A percentile compares a stretch with the other conserved stretches of the same genome.
Evolutionary conservation across 148 eudicot species (phyloP).

Genomic region (Pouteria glomerata): DNA sequence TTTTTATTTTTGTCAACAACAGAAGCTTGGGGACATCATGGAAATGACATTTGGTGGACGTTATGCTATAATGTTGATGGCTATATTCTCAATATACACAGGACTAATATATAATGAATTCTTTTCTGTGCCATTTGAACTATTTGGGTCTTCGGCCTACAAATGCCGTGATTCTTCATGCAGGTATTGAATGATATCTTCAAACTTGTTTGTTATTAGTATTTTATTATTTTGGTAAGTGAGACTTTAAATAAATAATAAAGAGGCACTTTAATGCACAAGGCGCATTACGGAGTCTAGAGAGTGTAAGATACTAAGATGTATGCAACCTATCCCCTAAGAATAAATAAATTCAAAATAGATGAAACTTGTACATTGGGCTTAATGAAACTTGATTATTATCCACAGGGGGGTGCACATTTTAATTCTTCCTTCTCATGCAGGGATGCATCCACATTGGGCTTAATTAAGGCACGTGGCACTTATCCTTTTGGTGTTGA

Average conservation of each 20-base stretch:
- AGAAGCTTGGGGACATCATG: slow-evolving; percentile 96
- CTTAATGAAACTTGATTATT: too few species aligned
- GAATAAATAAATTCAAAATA: too few species aligned
- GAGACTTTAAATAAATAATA: too few species aligned
- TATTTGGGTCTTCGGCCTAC: slow-evolving; percentile 81
- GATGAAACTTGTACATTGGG: too few species aligned
- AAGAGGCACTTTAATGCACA: too few species aligned
- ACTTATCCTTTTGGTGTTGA: slow-evolving; percentile 93
- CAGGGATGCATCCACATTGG: slow-evolving; percentile 73
- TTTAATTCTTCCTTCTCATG: slow-evolving; percentile 11
- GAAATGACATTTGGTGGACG: slow-evolving; percentile 93
- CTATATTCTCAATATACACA: slow-evolving; percentile 84
- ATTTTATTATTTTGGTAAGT: not conserved
- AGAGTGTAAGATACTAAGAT: too few species aligned
- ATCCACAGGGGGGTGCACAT: not conserved
- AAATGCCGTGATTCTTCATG: slow-evolving; percentile 72
- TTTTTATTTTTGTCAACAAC: slow-evolving; percentile 18
- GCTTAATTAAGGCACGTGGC: slow-evolving; percentile 61
- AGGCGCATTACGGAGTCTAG: too few species aligned
- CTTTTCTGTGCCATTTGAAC: slow-evolving; percentile 86
- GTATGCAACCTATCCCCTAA: too few species aligned
- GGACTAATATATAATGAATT: slow-evolving; percentile 83
- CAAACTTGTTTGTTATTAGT: not conserved
- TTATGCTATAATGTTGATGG: slow-evolving; percentile 80
- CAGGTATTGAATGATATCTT: slow-evolving; percentile 37